Conservation (phyloP, 1,284 basidiomycete species). For the Rhodotorula sp. region DNA sequence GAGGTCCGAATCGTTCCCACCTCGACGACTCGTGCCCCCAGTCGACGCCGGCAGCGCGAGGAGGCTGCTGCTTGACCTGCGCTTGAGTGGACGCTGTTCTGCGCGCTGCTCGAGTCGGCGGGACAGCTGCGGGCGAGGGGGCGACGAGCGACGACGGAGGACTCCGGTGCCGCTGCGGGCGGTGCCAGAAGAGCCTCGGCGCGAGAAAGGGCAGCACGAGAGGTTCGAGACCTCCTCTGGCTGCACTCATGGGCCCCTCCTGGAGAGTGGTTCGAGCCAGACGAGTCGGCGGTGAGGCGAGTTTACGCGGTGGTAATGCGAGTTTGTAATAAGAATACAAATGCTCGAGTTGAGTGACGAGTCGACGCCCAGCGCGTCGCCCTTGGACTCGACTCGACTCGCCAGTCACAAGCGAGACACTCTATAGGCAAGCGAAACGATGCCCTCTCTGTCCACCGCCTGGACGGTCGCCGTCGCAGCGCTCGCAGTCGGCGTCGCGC, state of each 20-base stretch:
- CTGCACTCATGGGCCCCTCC: background rate
- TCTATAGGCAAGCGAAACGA: background rate
- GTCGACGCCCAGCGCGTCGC: background rate
- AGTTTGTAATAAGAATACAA: background rate
- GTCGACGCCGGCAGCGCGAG: background rate
- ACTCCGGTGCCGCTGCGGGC: too few relatives aligned
- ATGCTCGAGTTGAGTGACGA: background rate
- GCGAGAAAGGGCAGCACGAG: conserved; percentile 27
- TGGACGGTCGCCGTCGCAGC: conserved; percentile 6
- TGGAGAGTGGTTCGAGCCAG: background rate
- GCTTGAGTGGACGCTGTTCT: background rate
- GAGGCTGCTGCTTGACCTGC: background rate
- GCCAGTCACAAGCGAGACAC: too few relatives aligned
- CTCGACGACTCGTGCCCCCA: background rate
- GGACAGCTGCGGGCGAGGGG: background rate
- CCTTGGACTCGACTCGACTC: background rate
- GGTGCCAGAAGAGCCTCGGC: background rate
- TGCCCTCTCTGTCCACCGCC: background rate
- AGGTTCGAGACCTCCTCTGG: background rate
- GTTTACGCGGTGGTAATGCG: background rate
- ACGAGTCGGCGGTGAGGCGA: background rate
- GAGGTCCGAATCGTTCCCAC: background rate
- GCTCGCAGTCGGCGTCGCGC: background rate
- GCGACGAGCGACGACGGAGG: background rate
- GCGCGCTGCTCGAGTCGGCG: background rate